A percentile compares a stretch with the other conserved stretches of the same genome.
Conservation (phyloP, 202 grass and related monocot species). For the Setaria italica region DNA sequence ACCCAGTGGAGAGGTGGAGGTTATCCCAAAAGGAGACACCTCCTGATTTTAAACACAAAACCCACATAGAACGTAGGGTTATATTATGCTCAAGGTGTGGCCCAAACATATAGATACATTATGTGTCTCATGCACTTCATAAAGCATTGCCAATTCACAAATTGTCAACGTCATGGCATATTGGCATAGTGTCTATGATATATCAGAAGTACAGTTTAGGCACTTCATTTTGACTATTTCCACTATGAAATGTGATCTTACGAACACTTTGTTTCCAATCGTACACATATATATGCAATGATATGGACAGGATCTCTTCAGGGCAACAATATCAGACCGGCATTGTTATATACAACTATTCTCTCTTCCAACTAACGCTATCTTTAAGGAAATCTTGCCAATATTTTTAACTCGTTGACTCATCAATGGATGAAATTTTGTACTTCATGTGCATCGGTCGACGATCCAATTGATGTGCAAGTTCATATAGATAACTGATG, state of each 20-base stretch:
- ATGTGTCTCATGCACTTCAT: too few relatives aligned
- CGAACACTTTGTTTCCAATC: background rate
- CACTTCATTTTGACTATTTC: background rate
- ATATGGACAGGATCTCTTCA: background rate
- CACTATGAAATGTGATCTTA: background rate
- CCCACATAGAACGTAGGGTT: too few relatives aligned
- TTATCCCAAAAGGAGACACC: too few relatives aligned
- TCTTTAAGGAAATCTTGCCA: background rate
- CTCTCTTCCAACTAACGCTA: background rate
- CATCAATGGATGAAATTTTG: background rate
- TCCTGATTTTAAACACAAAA: too few relatives aligned
- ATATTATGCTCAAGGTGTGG: too few relatives aligned
- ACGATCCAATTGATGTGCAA: background rate
- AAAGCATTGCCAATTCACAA: too few relatives aligned
- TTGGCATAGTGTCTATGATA: too few relatives aligned
- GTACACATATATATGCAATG: background rate
- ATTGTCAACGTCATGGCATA: too few relatives aligned
- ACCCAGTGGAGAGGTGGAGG: too few relatives aligned
- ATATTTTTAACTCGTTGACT: slow-evolving; percentile 1
- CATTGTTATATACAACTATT: background rate
- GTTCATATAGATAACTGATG: background rate
- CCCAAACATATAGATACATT: too few relatives aligned
- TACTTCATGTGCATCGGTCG: background rate
- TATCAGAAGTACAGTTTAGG: too few relatives aligned
- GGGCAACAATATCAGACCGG: background rate